phyloP scores from a whole-genome alignment of 2,329 filamentous ascomycete genomes.

The Alternaria rosae region DNA sequence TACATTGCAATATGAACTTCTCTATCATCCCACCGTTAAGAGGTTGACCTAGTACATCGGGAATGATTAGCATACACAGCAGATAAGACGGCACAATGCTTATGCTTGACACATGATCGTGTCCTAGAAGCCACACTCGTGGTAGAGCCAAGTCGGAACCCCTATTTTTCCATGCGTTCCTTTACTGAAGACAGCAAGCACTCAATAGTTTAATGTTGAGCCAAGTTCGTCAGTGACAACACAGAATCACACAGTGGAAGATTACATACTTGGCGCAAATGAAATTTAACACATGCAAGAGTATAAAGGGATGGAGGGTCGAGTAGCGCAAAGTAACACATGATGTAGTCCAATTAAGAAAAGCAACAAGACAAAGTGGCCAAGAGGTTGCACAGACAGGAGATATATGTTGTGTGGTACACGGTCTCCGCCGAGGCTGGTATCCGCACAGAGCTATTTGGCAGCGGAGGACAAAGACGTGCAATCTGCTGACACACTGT shows the following conservation, averaged over 20 bases:
- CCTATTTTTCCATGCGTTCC: not conserved
- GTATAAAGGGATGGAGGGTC: not conserved
- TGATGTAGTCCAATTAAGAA: not conserved
- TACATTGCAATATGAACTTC: not conserved
- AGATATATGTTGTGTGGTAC: constrained; percentile 1
- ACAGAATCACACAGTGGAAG: not conserved
- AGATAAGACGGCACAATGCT: not conserved
- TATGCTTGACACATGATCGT: not conserved
- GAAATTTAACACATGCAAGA: not conserved
- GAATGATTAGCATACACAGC: not conserved
- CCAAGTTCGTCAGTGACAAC: not conserved
- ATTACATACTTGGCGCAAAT: not conserved
- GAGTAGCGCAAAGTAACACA: not conserved
- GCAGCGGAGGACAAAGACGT: constrained; percentile 6
- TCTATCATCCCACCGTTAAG: not conserved
- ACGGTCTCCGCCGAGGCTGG: constrained; percentile 10
- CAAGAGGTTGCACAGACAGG: constrained; percentile 8
- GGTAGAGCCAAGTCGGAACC: not conserved
- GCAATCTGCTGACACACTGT: constrained; percentile 1
- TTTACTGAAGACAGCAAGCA: not conserved
- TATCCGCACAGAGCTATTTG: constrained; percentile 11
- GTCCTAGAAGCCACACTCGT: not conserved
- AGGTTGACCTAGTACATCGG: not conserved
- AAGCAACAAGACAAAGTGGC: constrained; percentile 1
- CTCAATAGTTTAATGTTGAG: not conserved